Evolutionary conservation across 768 basidiomycete species (phyloP), one percentile per base, ranked within the genome.

Genomic region (Lentinus brumalis): DNA sequence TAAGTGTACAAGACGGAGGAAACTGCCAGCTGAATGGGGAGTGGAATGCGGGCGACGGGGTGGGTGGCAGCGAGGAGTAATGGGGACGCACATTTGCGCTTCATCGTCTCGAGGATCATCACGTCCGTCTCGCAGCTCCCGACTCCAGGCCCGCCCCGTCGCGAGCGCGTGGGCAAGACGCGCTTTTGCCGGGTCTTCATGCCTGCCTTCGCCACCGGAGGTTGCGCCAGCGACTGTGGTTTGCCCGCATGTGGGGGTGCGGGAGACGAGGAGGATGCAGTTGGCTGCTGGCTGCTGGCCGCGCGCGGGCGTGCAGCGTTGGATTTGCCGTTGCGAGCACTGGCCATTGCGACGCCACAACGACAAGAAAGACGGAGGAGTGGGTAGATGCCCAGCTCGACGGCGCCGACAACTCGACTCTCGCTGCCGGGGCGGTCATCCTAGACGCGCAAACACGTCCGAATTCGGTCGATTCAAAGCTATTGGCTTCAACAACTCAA

Each of bases 31-130:
- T 14, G 42, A 16, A 18, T 15, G 53, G 16, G 44, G 26, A 14
- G 16, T 5, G 10, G 51, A 52, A 54, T 26, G 21, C 21, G 30
- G 18, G 26, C 12, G 30, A 39, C 21, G 30, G 14, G 53, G 11
- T 5, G 53, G 42, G 53, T 15, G 39, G 15, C 7, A 38, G 38
- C 29, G 11, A 40, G 35, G 30, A 50, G 42, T 16, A 54, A 42
- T 31, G 16, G 50, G 53, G 40, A 82, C 87, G 70, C 72, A 94
- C 94, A 77, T 79, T 86, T 87, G 74, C 85, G 84, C 75, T 86
- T 85, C 68, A 89, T 82, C 63, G 87, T 89, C 66, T 94, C 92
- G 64, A 94, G 74, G 72, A 96, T 91, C 85, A 92, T 87, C 56
- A 86, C 67, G 77, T 96, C 94, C 16, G 87, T 80, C 71, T 92